These are phyloP conservation scores for Fraxinus pennsylvanica DNA, from an alignment of 257 asterid genomes.

Conservation along the genomic window DNA sequence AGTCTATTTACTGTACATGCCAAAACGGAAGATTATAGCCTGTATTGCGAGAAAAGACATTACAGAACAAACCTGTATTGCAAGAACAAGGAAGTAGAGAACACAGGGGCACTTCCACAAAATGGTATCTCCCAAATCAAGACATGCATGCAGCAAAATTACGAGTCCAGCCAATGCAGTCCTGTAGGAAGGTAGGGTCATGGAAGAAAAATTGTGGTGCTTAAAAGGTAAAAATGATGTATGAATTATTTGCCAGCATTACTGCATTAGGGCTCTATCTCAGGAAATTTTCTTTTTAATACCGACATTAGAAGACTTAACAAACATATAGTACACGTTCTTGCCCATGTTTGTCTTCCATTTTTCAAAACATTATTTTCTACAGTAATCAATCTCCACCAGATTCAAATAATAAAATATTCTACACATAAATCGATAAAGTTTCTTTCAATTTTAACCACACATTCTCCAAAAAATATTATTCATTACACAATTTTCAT, in stretches of 20 bases:
- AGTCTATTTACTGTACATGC: not conserved
- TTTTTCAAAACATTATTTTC: too few relatives aligned
- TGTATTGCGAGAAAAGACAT: not conserved
- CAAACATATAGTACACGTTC: not conserved
- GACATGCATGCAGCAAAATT: constrained; percentile 71
- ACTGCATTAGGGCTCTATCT: not conserved
- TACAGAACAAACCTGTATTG: constrained; percentile 69
- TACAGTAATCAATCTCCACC: too few relatives aligned
- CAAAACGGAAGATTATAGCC: not conserved
- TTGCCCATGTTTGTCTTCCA: too few relatives aligned
- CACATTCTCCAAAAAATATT: too few relatives aligned
- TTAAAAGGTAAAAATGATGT: not conserved
- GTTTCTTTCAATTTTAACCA: too few relatives aligned
- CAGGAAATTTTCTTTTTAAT: not conserved
- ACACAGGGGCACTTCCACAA: constrained; percentile 81
- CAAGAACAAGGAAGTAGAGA: constrained; percentile 78
- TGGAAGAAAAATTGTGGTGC: not conserved
- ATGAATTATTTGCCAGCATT: not conserved
- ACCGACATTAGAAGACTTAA: not conserved
- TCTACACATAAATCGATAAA: too few relatives aligned
- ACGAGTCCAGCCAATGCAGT: constrained; percentile 81
- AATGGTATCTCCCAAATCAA: constrained; percentile 73
- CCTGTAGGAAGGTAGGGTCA: constrained; percentile 33
- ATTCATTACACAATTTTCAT: too few relatives aligned
- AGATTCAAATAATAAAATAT: too few relatives aligned